Evolutionary conservation across 179 eudicot genomes (phyloP), one percentile per base, ranked within the genome.

Genomic region (Vitellaria paradoxa): DNA sequence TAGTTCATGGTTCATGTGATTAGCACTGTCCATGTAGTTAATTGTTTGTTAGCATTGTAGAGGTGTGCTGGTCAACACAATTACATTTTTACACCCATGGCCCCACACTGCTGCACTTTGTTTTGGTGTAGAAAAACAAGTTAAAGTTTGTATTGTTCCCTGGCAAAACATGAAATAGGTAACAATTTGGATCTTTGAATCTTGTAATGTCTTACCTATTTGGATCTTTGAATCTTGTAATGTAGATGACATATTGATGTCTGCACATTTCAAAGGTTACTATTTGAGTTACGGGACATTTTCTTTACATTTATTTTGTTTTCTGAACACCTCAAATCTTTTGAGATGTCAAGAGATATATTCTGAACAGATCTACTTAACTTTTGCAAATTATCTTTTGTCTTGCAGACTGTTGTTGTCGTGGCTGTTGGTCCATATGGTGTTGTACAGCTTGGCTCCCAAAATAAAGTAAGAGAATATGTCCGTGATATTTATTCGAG

Each of bases 401-500:
- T 81, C 80, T 63, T 90, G 87, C 97, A 94, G 98, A 93, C 98
- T 59, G 78, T 93, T 86, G 91, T 86, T 68, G 92, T 88, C 63
- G 92, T 87, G 69, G 86, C 92, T 84, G 88, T 91, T 78, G 81
- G 76, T 86, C 94, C 97, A 8, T 79, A 86, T 82, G 98, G 98
- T 70, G 97, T 94, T 71, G 71, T 94, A 76, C 94, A 88, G 74
- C 92, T 94, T 79, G 98, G 98, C 81, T 93, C 98, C 78, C 69
- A 89, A 65, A 87, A 88, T 65, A 85, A 84, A 66, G 98, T 94
- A 85, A 83, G 97, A 66, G 37, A 10, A 72, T 55, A 40, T 70
- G 9, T 71, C 30, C 14, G 14, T 70, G 60, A 49, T 50, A 20
- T 46, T 24, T 14, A 10, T 70, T 46, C 13, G n/a, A 1, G 72